These are phyloP conservation scores for Sordariomycetes sp. DNA, from an alignment of 2,329 filamentous ascomycete species.

Conservation along the genomic window DNA sequence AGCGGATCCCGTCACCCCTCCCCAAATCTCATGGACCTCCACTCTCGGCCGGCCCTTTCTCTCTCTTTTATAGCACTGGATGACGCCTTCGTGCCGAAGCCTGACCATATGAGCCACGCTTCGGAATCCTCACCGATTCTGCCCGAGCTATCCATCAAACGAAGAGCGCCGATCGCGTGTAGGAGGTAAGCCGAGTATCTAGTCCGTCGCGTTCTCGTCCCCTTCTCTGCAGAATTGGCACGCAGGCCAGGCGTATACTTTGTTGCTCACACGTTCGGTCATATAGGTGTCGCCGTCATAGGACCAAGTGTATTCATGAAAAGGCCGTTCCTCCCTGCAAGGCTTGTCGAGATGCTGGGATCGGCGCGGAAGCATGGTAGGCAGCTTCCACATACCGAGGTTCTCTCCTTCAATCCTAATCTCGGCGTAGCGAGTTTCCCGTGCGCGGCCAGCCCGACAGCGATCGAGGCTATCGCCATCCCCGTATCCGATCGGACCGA, in stretches of 20 bases:
- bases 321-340: conserved; percentile 37
- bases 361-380: conserved; percentile 38
- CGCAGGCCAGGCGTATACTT: not conserved
- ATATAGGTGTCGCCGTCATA: conserved; percentile 41
- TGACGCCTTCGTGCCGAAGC: not conserved
- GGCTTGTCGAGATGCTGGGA: conserved; percentile 37
- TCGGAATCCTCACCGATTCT: conserved; percentile 4
- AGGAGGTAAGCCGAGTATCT: conserved; percentile 30
- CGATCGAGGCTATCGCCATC: conserved; percentile 46
- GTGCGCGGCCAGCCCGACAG: conserved; percentile 40
- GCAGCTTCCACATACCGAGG: conserved; percentile 8
- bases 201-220: not conserved
- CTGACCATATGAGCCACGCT: not conserved
- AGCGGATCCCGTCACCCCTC: not conserved
- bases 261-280: not conserved
- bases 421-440: conserved; percentile 32
- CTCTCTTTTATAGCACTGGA: not conserved
- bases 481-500: conserved; percentile 37
- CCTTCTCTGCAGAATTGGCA: not conserved
- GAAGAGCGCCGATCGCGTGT: conserved; percentile 40
- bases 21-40: not conserved
- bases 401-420: not conserved
- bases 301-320: conserved; percentile 44
- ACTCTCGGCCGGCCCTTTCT: not conserved
- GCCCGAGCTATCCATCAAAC: conserved; percentile 24